Evolutionary conservation across 2,329 filamentous ascomycete species (phyloP).

Genomic region (Pseudocercospora musae): DNA sequence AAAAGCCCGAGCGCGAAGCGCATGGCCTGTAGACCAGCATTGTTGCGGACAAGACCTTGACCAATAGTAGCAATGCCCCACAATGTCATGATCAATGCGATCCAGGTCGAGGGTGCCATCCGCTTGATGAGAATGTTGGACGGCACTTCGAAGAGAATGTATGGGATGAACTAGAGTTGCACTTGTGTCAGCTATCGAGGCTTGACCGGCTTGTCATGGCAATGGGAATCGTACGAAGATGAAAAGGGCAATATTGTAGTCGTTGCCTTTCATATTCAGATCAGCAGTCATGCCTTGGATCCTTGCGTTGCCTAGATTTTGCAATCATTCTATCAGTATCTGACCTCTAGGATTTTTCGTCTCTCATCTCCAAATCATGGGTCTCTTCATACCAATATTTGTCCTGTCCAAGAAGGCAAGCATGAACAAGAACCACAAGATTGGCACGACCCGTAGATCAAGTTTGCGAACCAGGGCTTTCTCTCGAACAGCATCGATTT

Average conservation of each 20-base stretch:
- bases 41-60: constrained; percentile 17
- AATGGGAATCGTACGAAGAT: constrained; percentile 32
- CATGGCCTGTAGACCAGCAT: constrained; percentile 13
- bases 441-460: constrained; percentile 49
- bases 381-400: constrained; percentile 33
- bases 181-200: constrained; percentile 12
- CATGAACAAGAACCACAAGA: constrained; percentile 46
- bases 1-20: constrained; percentile 63
- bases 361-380: constrained; percentile 37
- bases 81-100: constrained; percentile 51
- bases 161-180: constrained; percentile 30
- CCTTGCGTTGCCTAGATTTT: constrained; percentile 34
- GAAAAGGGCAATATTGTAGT: constrained; percentile 37
- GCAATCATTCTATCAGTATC: constrained; percentile 43
- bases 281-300: constrained; percentile 40
- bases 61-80: constrained; percentile 55
- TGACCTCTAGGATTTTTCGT: not conserved
- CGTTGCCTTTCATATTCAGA: constrained; percentile 30
- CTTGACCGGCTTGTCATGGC: not conserved
- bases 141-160: constrained; percentile 38
- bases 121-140: constrained; percentile 39
- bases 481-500: constrained; percentile 34
- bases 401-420: constrained; percentile 46
- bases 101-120: constrained; percentile 40
- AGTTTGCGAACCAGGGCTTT: constrained; percentile 47